Percentiles rank a stretch among this genome's conserved stretches.
Conservation (phyloP, 345 rosid genomes). For the Citrus sp. region DNA sequence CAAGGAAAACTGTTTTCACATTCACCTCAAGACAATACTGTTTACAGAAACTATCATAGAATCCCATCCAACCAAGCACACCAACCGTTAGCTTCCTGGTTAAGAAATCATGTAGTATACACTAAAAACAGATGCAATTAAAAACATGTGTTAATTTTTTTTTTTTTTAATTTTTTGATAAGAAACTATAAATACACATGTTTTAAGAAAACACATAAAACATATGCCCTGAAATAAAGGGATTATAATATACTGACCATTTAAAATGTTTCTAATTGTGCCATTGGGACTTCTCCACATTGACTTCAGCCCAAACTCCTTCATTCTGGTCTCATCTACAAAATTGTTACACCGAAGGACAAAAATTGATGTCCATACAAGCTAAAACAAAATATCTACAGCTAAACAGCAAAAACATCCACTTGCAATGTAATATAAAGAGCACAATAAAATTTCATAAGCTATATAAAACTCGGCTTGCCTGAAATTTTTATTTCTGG, state of each 20-base stretch:
- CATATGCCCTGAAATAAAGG: neutral
- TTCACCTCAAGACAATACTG: neutral
- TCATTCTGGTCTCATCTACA: slow-evolving; percentile 95
- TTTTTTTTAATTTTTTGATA: too few species aligned
- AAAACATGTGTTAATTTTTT: neutral
- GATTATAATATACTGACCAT: slow-evolving; percentile 49
- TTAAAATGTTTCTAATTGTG: slow-evolving; percentile 91
- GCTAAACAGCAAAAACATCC: neutral
- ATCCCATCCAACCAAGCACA: neutral
- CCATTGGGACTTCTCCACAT: slow-evolving; percentile 99
- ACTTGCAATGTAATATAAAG: neutral
- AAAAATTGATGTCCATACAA: neutral
- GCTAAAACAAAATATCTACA: neutral
- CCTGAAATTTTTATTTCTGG: neutral
- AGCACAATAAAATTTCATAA: neutral
- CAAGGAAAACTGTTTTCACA: neutral
- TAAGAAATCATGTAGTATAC: neutral
- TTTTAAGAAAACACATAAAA: neutral
- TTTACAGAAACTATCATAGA: neutral
- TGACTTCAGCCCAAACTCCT: slow-evolving; percentile 82
- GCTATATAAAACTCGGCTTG: neutral
- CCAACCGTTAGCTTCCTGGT: neutral
- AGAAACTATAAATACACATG: neutral
- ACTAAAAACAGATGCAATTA: neutral
- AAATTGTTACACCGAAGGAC: slow-evolving; percentile 5